These are phyloP conservation scores for Colletotrichum sansevieriae DNA, from an alignment of 2,329 filamentous ascomycete species.

Conservation along the genomic window DNA sequence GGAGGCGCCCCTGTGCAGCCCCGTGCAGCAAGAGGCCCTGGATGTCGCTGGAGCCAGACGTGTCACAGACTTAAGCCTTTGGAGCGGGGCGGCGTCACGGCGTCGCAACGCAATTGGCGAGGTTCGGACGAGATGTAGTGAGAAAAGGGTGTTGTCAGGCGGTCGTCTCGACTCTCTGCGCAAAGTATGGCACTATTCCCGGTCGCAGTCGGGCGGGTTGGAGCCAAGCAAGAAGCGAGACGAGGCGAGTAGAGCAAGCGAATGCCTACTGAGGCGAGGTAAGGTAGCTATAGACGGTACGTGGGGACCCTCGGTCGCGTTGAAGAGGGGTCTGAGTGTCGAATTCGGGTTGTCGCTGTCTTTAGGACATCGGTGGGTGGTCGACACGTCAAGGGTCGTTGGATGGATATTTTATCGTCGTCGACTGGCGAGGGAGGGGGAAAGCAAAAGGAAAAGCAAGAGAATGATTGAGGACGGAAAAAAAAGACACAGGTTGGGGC, in stretches of 20 bases:
- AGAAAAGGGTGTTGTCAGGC: slow-evolving; percentile 23
- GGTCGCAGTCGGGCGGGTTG: slow-evolving; percentile 2
- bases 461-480: not conserved
- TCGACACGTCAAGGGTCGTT: not conserved
- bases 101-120: slow-evolving; percentile 40
- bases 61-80: slow-evolving; percentile 40
- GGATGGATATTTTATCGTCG: not conserved
- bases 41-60: slow-evolving; percentile 34
- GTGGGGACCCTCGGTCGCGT: slow-evolving; percentile 25
- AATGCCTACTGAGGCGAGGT: slow-evolving; percentile 30
- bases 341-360: slow-evolving; percentile 15
- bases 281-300: not conserved
- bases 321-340: slow-evolving; percentile 18
- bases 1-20: slow-evolving; percentile 24
- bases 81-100: slow-evolving; percentile 36
- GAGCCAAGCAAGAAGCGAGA: slow-evolving; percentile 5
- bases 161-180: slow-evolving; percentile 22
- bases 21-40: slow-evolving; percentile 19
- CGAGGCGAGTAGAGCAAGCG: slow-evolving; percentile 35
- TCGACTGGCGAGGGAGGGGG: not conserved
- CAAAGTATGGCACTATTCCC: slow-evolving; percentile 1
- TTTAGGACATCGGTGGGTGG: slow-evolving; percentile 4
- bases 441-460: too few species aligned
- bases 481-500: slow-evolving; percentile 3
- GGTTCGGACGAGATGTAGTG: slow-evolving; percentile 32